Evolutionary conservation across 225 moss, liverwort and hornwort species (phyloP).

Genomic region (Marchantia polymorpha): DNA sequence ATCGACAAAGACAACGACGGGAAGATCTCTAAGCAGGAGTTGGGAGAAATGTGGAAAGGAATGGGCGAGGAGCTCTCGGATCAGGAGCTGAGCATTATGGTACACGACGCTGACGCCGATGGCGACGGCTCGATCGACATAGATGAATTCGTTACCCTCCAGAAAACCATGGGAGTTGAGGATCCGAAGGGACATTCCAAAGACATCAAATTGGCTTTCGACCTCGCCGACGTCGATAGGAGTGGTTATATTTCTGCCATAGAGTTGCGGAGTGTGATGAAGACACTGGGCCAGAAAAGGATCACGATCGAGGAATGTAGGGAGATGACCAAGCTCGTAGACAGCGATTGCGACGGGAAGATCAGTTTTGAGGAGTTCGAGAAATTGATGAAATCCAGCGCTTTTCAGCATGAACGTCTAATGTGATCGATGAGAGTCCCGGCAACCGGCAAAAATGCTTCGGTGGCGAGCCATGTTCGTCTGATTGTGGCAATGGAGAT

Average conservation of each 20-base stretch:
- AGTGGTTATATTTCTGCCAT: slow-evolving; percentile 54
- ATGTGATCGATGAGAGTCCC: no score
- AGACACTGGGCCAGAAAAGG: slow-evolving; percentile 40
- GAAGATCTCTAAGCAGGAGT: slow-evolving; percentile 48
- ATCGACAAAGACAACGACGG: slow-evolving; percentile 59
- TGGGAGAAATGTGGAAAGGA: slow-evolving; percentile 38
- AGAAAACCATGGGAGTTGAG: slow-evolving; percentile 28
- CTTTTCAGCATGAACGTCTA: no score
- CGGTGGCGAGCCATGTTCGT: no score
- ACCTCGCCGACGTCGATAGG: slow-evolving; percentile 53
- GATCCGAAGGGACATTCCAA: slow-evolving; percentile 3
- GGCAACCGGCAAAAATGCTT: no score
- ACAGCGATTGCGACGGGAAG: slow-evolving; percentile 50
- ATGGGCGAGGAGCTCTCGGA: slow-evolving; percentile 44
- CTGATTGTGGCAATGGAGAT: no score
- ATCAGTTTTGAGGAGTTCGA: slow-evolving; percentile 56
- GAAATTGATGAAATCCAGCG: slow-evolving; percentile 38
- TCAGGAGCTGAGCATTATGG: slow-evolving; percentile 43
- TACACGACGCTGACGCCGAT: slow-evolving; percentile 47
- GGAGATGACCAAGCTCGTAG: slow-evolving; percentile 52
- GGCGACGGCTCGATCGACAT: slow-evolving; percentile 66
- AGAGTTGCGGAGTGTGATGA: slow-evolving; percentile 51
- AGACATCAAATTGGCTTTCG: slow-evolving; percentile 52
- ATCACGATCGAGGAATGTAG: slow-evolving; percentile 46
- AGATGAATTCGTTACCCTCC: slow-evolving; percentile 41